A percentile compares a stretch with the other conserved stretches of the same genome.
phyloP scores from a whole-genome alignment of 1,139 yeast genomes.

The Pichia sp. region DNA sequence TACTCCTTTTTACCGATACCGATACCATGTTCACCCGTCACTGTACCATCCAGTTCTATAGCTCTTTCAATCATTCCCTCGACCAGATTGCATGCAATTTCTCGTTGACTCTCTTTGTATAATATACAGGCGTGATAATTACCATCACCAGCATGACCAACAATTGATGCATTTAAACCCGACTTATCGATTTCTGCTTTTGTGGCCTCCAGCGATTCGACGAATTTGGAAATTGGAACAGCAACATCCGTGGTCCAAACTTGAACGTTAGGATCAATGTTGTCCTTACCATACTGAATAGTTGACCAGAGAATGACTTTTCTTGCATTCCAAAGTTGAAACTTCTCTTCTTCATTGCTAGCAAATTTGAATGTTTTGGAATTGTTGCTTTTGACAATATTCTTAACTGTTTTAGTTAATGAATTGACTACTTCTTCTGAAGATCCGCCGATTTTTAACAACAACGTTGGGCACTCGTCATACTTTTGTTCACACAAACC shows the following conservation, averaged over 20 bases:
- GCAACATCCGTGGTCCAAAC: slow-evolving; percentile 89
- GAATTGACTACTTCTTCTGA: slow-evolving; percentile 44
- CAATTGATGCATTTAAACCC: slow-evolving; percentile 48
- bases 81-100: slow-evolving; percentile 45
- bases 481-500: slow-evolving; percentile 56
- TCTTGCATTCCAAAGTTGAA: slow-evolving; percentile 79
- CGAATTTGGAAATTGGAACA: slow-evolving; percentile 67
- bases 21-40: slow-evolving; percentile 88
- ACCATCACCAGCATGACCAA: slow-evolving; percentile 87
- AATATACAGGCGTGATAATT: slow-evolving; percentile 77
- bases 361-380: slow-evolving; percentile 50
- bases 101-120: slow-evolving; percentile 40
- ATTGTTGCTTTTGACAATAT: slow-evolving; percentile 41
- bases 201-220: slow-evolving; percentile 52
- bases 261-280: slow-evolving; percentile 55
- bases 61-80: slow-evolving; percentile 69
- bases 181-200: slow-evolving; percentile 48
- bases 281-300: slow-evolving; percentile 51
- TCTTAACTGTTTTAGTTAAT: slow-evolving; percentile 44
- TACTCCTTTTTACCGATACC: slow-evolving; percentile 74
- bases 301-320: slow-evolving; percentile 87
- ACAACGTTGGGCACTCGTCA: slow-evolving; percentile 70
- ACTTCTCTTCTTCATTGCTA: slow-evolving; percentile 52
- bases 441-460: slow-evolving; percentile 70
- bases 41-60: slow-evolving; percentile 61